phyloP scores from a whole-genome alignment of 2,329 filamentous ascomycete genomes.

The Plectosphaerella cucumerina region DNA sequence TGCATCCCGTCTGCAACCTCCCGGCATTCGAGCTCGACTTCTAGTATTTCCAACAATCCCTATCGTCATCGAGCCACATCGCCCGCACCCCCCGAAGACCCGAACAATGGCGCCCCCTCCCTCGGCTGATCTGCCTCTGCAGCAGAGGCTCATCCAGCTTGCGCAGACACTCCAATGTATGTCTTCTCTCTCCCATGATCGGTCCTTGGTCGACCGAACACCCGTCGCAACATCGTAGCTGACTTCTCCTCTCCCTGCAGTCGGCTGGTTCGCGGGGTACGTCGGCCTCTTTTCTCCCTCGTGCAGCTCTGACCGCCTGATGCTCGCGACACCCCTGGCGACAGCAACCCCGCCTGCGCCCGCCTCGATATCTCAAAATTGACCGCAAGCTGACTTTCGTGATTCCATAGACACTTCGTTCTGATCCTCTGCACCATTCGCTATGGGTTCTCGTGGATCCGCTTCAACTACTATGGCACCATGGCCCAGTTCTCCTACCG shows the following conservation, averaged over 20 bases:
- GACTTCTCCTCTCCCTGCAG: conserved; percentile 34
- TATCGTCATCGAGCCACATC: neutral
- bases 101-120: conserved; percentile 58
- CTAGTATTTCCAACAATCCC: neutral
- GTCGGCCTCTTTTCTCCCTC: conserved; percentile 30
- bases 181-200: conserved; percentile 30
- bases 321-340: neutral
- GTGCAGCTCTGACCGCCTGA: conserved; percentile 5
- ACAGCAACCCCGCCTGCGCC: too few relatives aligned
- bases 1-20: neutral
- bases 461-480: conserved; percentile 78
- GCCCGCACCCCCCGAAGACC: neutral
- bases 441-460: conserved; percentile 81
- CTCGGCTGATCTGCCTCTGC: conserved; percentile 62
- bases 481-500: conserved; percentile 85
- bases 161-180: conserved; percentile 91
- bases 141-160: conserved; percentile 70
- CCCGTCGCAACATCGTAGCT: conserved; percentile 20
- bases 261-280: conserved; percentile 80
- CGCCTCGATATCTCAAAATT: too few relatives aligned
- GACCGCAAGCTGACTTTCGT: conserved; percentile 3
- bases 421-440: conserved; percentile 79
- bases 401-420: conserved; percentile 66
- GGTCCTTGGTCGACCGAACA: neutral
- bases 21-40: neutral